phyloP scores from a whole-genome alignment of 352 stramenopile genomes.

The Halophytophthora polymorphica region DNA sequence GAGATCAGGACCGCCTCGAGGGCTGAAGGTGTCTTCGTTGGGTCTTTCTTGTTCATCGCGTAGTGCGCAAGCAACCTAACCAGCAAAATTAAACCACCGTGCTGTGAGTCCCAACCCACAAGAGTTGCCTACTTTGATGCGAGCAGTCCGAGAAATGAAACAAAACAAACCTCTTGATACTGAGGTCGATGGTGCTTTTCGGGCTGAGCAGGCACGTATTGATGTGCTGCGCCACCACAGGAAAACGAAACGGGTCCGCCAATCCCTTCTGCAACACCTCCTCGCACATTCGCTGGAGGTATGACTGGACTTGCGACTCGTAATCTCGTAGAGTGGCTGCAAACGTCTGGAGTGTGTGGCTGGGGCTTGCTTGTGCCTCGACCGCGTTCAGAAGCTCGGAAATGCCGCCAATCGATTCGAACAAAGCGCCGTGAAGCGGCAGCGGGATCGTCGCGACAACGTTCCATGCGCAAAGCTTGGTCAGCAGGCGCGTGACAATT shows the following conservation, averaged over 20 bases:
- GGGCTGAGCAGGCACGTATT: constrained; percentile 71
- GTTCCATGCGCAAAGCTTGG: constrained; percentile 55
- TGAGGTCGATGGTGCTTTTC: constrained; percentile 48
- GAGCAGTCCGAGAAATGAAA: not conserved
- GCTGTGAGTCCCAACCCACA: constrained; percentile 6
- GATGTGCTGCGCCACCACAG: constrained; percentile 78
- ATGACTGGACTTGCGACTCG: constrained; percentile 42
- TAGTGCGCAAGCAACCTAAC: constrained; percentile 56
- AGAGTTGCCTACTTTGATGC: not conserved
- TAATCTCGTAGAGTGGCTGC: constrained; percentile 41
- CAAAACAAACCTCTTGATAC: constrained; percentile 58
- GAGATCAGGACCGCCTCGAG: constrained; percentile 65
- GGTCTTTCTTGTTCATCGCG: constrained; percentile 41
- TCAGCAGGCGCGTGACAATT: constrained; percentile 61
- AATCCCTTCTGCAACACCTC: constrained; percentile 76
- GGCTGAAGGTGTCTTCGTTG: constrained; percentile 41
- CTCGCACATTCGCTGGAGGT: constrained; percentile 61
- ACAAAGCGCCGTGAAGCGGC: constrained; percentile 72
- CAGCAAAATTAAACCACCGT: not conserved
- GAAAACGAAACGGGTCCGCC: constrained; percentile 71
- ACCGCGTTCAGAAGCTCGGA: constrained; percentile 66
- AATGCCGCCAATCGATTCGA: constrained; percentile 75
- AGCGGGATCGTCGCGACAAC: constrained; percentile 72
- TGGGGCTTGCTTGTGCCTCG: constrained; percentile 22
- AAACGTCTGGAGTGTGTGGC: constrained; percentile 30